Percentiles rank a stretch among this genome's conserved stretches.
Conservation (phyloP, 306 rosid genomes). For the Ammopiptanthus mongolicus region DNA sequence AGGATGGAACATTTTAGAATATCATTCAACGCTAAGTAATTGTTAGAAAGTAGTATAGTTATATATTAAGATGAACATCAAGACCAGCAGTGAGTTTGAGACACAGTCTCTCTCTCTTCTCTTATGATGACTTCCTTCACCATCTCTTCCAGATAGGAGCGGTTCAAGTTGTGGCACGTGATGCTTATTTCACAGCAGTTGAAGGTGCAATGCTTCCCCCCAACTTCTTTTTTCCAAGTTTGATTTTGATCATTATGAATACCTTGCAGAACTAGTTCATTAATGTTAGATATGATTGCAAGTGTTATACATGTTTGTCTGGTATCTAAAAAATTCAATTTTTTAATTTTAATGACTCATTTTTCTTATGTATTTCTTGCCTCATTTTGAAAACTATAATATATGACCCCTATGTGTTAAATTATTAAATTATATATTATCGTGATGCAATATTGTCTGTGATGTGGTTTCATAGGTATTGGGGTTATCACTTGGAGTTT, state of each 20-base stretch:
- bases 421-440: no score
- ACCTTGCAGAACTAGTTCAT: no score
- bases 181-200: constrained; percentile 65
- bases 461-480: constrained; percentile 6
- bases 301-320: no score
- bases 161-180: constrained; percentile 69
- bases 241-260: no score
- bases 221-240: neutral
- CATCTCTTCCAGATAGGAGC: constrained; percentile 63
- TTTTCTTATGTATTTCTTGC: no score
- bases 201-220: constrained; percentile 47
- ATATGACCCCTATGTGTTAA: no score
- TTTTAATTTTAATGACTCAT: no score
- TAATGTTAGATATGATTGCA: no score
- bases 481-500: neutral
- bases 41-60: neutral
- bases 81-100: constrained; percentile 38
- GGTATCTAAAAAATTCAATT: no score
- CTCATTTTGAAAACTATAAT: no score
- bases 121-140: no score
- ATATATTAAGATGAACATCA: constrained; percentile 21
- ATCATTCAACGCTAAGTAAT: neutral
- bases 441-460: neutral
- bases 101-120: neutral
- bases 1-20: neutral